Base-by-base conservation (phyloP, 768 basidiomycete species). In the Trametes elegans region DNA sequence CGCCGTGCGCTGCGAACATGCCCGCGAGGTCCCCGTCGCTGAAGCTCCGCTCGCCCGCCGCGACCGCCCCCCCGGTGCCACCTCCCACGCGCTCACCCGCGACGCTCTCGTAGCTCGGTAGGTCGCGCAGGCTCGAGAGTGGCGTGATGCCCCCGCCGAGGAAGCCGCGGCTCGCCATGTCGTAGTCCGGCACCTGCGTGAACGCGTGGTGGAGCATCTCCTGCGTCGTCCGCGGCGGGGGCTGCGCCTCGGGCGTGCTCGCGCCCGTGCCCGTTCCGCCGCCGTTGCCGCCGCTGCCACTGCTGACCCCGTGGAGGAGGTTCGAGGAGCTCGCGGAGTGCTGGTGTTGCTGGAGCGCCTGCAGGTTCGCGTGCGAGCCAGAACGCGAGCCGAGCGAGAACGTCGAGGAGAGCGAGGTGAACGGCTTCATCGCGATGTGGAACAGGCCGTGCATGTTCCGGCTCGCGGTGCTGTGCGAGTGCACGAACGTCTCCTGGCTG, bases 61-160 rank as follows among this genome's bases (percentile, higher is more conserved):
- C 47, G 34, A 55, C 24, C 44, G 40, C 45, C 27, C 48, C 49
- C 27, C 39, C 41, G 26, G 29, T 34, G 16, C 35, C 38, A 45
- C 24, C 38, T 31, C 55, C 55, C 40, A 43, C 36, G n/a, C n/a
- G n/a, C 51, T 53, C 57, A 55, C 55, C 64, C 61, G 57, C 55
- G 39, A 60, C 69, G 60, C 93, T 93, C 61, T 91, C 92, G 62
- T 98, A 98, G 34, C 85, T 89, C 42, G 95, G 95, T 61, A 96
- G 66, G 6, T 89, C 92, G 24, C 74, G 76, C 74, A 87, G 77
- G 62, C 88, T 87, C 63, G 78, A 78, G 64, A 93, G 70, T 14
- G 96, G 93, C 9, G 88, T 85, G n/a, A 95, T 86, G 5, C 94
- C 93, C 4, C 80, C 82, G 7, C 94, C 94, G 24, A 95, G 78